Percentiles rank a stretch among this genome's conserved stretches.
Evolutionary conservation across 768 basidiomycete species (phyloP).

Genomic region (Podaxis mareebaensis): DNA sequence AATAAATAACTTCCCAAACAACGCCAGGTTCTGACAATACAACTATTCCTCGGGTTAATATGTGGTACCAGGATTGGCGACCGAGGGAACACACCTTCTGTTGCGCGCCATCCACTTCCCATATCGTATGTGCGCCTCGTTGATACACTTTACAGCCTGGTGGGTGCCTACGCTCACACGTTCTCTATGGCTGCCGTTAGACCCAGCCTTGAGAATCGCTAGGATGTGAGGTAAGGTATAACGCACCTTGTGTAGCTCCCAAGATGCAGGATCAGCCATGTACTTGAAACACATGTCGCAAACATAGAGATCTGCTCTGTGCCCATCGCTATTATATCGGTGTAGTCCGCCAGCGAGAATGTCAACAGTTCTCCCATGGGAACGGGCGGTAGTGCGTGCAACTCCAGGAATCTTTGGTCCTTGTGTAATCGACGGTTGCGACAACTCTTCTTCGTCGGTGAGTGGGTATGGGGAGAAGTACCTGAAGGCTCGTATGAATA

Average conservation of each 20-base stretch:
- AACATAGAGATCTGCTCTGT: conserved; percentile 64
- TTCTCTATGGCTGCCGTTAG: conserved; percentile 45
- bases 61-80: not conserved
- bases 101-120: conserved; percentile 91
- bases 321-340: conserved; percentile 48
- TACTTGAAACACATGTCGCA: conserved; percentile 98
- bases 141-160: conserved; percentile 92
- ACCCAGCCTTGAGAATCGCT: not conserved
- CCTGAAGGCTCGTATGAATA: conserved; percentile 42
- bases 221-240: not conserved
- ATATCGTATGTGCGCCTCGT: conserved; percentile 84
- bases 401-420: conserved; percentile 51
- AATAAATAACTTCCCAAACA: conserved; percentile 98
- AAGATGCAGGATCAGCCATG: conserved; percentile 71
- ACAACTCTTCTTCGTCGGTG: conserved; percentile 55
- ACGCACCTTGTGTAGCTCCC: conserved; percentile 69
- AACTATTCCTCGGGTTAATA: conserved; percentile 49
- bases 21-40: conserved; percentile 93
- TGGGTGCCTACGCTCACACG: conserved; percentile 68
- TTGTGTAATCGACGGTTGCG: conserved; percentile 20
- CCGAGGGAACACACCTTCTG: conserved; percentile 63
- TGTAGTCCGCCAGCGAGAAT: conserved; percentile 64
- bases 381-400: conserved; percentile 49
- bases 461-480: conserved; percentile 94
- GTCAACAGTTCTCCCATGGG: conserved; percentile 76